These are phyloP conservation scores for Rhizopogon vesiculosus DNA, from an alignment of 768 basidiomycete genomes.

Conservation along the genomic window DNA sequence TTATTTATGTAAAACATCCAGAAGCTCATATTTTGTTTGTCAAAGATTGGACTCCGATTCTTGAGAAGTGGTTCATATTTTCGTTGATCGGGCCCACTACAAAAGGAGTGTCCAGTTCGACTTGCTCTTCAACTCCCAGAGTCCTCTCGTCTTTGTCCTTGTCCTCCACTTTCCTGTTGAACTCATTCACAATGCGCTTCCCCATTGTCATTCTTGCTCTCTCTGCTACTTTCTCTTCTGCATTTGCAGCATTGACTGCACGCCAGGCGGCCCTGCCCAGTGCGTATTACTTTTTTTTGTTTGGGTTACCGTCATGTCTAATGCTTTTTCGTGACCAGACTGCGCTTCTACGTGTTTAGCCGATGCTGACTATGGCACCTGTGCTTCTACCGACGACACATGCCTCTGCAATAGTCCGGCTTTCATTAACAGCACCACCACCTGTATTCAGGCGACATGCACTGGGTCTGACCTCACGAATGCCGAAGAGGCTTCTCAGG, in stretches of 20 bases:
- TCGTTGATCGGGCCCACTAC: too few species aligned
- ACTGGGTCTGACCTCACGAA: constrained; percentile 36
- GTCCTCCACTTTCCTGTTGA: background rate
- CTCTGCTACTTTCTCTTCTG: constrained; percentile 8
- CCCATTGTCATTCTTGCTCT: constrained; percentile 9
- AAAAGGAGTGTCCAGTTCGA: too few species aligned
- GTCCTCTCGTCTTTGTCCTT: background rate
- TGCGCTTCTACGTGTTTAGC: constrained; percentile 50
- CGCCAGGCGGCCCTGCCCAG: constrained; percentile 17
- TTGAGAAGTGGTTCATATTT: too few species aligned
- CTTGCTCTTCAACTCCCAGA: too few species aligned
- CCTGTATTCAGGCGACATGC: constrained; percentile 49
- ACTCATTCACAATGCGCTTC: constrained; percentile 12
- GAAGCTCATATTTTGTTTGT: too few species aligned
- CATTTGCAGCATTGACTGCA: constrained; percentile 14
- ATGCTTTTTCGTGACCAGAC: constrained; percentile 26
- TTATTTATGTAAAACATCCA: too few species aligned
- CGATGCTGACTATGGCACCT: constrained; percentile 38
- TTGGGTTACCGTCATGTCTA: background rate
- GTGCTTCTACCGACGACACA: constrained; percentile 41
- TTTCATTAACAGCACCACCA: constrained; percentile 42
- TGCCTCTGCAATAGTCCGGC: constrained; percentile 52
- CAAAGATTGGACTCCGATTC: too few species aligned
- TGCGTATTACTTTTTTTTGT: constrained; percentile 8
- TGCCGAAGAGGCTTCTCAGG: constrained; percentile 38